These are phyloP conservation scores for Trypethelium eluteriae DNA, from an alignment of 495 filamentous ascomycete genomes.

Conservation along the genomic window DNA sequence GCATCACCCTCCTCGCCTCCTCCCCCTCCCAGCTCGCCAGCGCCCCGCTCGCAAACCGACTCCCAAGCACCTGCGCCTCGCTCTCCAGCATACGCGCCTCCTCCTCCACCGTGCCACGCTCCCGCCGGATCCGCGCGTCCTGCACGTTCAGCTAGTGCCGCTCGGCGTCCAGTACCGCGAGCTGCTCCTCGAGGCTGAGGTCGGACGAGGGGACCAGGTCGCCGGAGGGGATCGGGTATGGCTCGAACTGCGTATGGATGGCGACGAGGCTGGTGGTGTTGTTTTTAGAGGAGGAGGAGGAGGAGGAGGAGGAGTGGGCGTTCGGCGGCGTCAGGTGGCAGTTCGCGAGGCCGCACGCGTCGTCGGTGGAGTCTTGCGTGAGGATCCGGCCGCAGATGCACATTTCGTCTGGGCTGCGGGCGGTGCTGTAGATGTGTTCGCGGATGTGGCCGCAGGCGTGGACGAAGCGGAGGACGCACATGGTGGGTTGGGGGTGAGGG, in stretches of 20 bases:
- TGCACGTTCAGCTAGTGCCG: background rate
- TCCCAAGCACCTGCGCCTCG: background rate
- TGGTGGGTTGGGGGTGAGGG: background rate
- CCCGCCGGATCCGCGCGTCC: background rate
- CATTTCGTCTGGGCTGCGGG: background rate
- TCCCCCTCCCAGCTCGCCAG: background rate
- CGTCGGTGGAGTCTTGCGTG: constrained; percentile 4
- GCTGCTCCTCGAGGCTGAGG: constrained; percentile 3
- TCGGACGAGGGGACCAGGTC: background rate
- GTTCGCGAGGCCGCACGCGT: background rate
- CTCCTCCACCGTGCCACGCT: background rate
- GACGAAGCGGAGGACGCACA: constrained; percentile 1
- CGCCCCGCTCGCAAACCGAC: background rate
- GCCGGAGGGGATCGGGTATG: background rate
- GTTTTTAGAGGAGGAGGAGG: background rate
- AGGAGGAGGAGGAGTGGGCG: background rate
- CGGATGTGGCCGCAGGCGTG: constrained; percentile 6
- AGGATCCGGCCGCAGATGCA: background rate
- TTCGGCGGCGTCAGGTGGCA: too few species aligned
- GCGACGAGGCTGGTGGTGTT: background rate
- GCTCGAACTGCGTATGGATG: background rate
- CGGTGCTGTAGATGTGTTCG: background rate
- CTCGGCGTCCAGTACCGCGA: background rate
- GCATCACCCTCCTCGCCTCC: background rate
- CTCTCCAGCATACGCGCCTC: background rate